Evolutionary conservation across 2,329 filamentous ascomycete genomes (phyloP).

Genomic region (Pseudogymnoascus sp.): DNA sequence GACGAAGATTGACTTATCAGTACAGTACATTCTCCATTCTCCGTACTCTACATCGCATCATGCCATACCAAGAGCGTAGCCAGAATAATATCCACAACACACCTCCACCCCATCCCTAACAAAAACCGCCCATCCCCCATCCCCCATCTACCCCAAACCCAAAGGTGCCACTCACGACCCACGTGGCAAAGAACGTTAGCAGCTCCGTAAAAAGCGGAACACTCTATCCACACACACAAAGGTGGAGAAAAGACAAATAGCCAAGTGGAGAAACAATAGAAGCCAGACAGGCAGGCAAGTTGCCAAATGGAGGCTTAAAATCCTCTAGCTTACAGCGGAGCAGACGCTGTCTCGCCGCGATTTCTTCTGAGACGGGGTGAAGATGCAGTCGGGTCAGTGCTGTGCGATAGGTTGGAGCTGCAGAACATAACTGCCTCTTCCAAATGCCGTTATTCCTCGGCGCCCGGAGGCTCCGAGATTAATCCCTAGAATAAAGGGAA

Average conservation of each 20-base stretch:
- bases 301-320: not conserved
- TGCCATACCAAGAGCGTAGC: not conserved
- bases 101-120: not conserved
- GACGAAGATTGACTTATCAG: not conserved
- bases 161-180: not conserved
- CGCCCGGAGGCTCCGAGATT: not conserved
- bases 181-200: not conserved
- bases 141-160: not conserved
- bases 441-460: not conserved
- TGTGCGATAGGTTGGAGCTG: not conserved
- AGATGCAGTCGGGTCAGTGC: not conserved
- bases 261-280: no score
- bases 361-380: not conserved
- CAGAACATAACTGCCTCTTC: not conserved
- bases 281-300: not conserved
- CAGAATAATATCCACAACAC: not conserved
- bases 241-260: not conserved
- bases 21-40: no score
- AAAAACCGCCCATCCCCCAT: not conserved
- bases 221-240: not conserved
- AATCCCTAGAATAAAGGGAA: not conserved
- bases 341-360: not conserved
- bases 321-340: not conserved
- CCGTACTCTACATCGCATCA: not conserved
- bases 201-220: not conserved